phyloP scores from a whole-genome alignment of 352 stramenopile genomes.

The Globisporangium splendens region DNA sequence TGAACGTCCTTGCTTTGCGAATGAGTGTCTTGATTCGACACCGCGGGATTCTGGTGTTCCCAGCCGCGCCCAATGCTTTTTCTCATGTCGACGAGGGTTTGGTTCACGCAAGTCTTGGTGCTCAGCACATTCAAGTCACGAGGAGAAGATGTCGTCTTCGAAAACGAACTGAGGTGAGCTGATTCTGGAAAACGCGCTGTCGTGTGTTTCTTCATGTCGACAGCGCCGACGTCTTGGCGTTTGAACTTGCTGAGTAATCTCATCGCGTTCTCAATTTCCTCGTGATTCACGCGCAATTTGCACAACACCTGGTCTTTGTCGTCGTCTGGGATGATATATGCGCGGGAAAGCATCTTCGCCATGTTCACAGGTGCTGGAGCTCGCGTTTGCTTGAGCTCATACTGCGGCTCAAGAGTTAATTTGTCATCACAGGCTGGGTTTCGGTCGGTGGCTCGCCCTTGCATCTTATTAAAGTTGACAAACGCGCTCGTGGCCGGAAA shows the following conservation, averaged over 20 bases:
- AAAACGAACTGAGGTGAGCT: background rate
- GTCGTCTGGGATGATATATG: background rate
- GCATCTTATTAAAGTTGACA: conserved; percentile 8
- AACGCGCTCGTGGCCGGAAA: background rate
- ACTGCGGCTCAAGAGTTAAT: background rate
- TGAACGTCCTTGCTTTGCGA: background rate
- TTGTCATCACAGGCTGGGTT: background rate
- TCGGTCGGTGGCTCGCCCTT: background rate
- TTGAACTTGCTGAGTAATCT: conserved; percentile 13
- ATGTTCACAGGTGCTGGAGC: background rate
- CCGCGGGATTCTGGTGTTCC: background rate
- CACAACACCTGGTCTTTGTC: conserved; percentile 2
- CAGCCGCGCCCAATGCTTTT: background rate
- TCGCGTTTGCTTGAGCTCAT: conserved; percentile 1
- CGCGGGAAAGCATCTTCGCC: conserved; percentile 1
- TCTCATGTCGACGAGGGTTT: conserved; percentile 2
- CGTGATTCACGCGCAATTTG: conserved; percentile 12
- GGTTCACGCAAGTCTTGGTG: background rate
- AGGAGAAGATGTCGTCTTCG: background rate
- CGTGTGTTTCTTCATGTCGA: conserved; percentile 4
- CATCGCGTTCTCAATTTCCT: conserved; percentile 11
- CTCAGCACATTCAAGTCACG: conserved; percentile 2
- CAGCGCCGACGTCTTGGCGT: conserved; percentile 1
- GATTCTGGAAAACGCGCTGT: background rate
- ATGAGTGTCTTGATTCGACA: background rate